Conservation (phyloP, 106 monocot genomes). For the Narthecium ossifragum region DNA sequence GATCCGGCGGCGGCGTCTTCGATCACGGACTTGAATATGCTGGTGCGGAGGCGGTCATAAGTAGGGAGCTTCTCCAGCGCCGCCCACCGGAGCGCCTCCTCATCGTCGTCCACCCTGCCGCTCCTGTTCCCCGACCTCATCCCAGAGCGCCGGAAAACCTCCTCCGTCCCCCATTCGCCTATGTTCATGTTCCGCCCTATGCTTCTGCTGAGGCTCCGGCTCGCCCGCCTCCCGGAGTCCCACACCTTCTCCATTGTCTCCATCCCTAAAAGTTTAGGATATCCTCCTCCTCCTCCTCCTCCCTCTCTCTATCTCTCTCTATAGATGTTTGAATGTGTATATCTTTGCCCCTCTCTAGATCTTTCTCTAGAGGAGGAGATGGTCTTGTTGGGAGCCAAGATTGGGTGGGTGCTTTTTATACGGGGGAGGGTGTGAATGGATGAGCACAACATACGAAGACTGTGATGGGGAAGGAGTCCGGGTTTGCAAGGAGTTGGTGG, state of each 20-base stretch:
- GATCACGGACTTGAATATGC: constrained; percentile 27
- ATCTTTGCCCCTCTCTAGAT: background rate
- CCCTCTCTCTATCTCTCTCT: background rate
- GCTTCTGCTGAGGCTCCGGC: constrained; percentile 32
- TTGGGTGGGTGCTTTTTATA: background rate
- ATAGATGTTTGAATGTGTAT: background rate
- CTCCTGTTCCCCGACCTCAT: background rate
- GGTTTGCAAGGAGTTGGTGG: no score
- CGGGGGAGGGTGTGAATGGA: background rate
- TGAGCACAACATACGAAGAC: background rate
- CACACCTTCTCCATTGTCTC: constrained; percentile 59
- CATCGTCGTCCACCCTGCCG: constrained; percentile 34
- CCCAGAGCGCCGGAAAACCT: constrained; percentile 25
- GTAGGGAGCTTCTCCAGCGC: constrained; percentile 66
- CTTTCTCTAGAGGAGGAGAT: background rate
- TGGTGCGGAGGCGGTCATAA: constrained; percentile 40
- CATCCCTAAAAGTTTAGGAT: constrained; percentile 24
- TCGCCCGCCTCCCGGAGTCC: constrained; percentile 41
- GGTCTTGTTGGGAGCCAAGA: background rate
- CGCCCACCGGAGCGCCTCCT: constrained; percentile 70
- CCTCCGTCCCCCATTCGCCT: constrained; percentile 39
- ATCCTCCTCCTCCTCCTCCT: background rate
- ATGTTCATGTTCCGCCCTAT: constrained; percentile 27
- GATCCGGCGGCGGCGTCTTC: constrained; percentile 4
- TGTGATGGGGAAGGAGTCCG: background rate